Evolutionary conservation across 108 stramenopile species (phyloP), one percentile per base, ranked within the genome.

Genomic region (Skeletonema marinoi): DNA sequence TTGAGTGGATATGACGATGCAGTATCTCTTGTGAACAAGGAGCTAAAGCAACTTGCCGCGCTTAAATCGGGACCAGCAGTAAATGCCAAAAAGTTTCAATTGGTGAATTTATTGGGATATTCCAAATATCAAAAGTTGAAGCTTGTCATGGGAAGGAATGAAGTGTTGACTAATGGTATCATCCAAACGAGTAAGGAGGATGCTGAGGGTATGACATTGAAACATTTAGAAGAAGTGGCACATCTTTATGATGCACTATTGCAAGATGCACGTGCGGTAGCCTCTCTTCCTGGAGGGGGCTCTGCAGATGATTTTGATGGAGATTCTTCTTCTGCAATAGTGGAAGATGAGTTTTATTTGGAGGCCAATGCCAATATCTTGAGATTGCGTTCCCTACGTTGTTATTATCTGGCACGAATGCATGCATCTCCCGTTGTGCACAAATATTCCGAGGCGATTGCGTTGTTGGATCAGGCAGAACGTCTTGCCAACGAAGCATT

Each of bases 191-290:
- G 19, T n/a, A 82, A 59, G 7, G 50, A 35, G 11, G 54, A 71
- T 19, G 75, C 65, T 32, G 51, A 64, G 68, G 84, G 76, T 19
- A 41, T 68, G 32, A 70, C 66, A 8, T 36, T 82, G 63, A 85
- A 85, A 42, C 62, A 70, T 51, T 36, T 82, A 38, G 85, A 85
- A 60, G 90, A 92, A 68, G 82, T 85, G 29, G 77, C 89, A 19
- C 93, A 92, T 70, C 60, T 92, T 29, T 94, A 94, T 54, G 91
- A 92, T 81, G 87, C 90, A 19, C 68, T 94, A 46, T 77, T 91
- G 41, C 90, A 92, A 75, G 89, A 94, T 81, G 90, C 89, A 42
- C 82, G 88, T 59, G 78, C 85, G 0, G 77, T 92, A 66, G 61
- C 82, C 14, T 65, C 81, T 25, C 56, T 94, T 31, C 87, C 88